A percentile compares a stretch with the other conserved stretches of the same genome.
These are phyloP conservation scores for Amanita molliuscula DNA, from an alignment of 768 basidiomycete species.

Conservation along the genomic window DNA sequence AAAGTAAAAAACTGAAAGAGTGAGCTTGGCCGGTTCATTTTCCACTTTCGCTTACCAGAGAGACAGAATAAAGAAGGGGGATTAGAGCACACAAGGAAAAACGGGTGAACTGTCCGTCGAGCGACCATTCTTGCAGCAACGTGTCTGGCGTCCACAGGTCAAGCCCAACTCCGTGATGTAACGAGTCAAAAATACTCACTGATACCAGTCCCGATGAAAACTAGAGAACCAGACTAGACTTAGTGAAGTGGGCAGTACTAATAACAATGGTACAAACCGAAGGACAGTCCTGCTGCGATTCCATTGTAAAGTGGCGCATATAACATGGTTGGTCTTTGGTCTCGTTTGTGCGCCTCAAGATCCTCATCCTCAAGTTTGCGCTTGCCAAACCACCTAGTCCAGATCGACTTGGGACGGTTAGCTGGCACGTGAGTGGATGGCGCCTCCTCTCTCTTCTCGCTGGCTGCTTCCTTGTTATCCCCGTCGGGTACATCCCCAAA, in stretches of 20 bases:
- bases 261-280: conserved; percentile 34
- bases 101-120: conserved; percentile 50
- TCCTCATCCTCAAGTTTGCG: background rate
- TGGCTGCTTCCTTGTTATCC: background rate
- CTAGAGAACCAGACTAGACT: conserved; percentile 23
- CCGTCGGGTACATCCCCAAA: background rate
- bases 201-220: conserved; percentile 57
- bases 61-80: conserved; percentile 69
- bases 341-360: background rate
- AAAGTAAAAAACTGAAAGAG: conserved; percentile 55
- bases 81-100: conserved; percentile 52
- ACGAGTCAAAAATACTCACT: conserved; percentile 21
- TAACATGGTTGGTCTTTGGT: conserved; percentile 21
- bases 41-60: conserved; percentile 31
- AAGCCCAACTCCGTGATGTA: background rate
- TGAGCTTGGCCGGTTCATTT: conserved; percentile 13
- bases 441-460: background rate
- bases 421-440: background rate
- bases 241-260: conserved; percentile 19
- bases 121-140: conserved; percentile 51
- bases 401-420: background rate
- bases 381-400: background rate
- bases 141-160: conserved; percentile 17
- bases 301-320: conserved; percentile 69
- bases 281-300: conserved; percentile 40